Evolutionary conservation across 768 basidiomycete genomes (phyloP), one percentile per base, ranked within the genome.

Genomic region (Boletus tomentosulus): DNA sequence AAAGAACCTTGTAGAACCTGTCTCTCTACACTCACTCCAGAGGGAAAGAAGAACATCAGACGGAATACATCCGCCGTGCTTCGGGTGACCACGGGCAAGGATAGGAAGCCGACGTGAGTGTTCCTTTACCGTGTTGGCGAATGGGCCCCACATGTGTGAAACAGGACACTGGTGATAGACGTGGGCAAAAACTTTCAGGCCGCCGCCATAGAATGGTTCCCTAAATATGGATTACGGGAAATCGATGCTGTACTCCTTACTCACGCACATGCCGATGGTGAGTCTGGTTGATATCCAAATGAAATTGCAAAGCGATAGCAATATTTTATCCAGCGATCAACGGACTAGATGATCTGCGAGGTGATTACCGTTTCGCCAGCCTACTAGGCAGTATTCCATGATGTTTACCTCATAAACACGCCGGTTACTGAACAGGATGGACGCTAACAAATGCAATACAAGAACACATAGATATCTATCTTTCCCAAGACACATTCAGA

Each of bases 301-400:
- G 31, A 34, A 34, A 37, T 27, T 12, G 41, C 12, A 30, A 30
- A 27, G n/a, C 22, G 49, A 55, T 61, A 41, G 56, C 50, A 4
- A 22, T 37, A 9, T 42, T 44, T 53, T 31, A 48, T 54, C n/a
- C 39, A 78, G 92, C 93, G 6, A 90, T 92, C 75, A 92, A 92
- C 62, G 93, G 93, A 3, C 70, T 96, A 53, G 93, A 96, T 71
- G 93, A 96, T 68, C 73, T 95, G 35, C 78, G 92, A 75, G 87
- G 89, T 86, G 57, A 52, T 75, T 68, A 0, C 45, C 28, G 12
- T 34, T 56, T 53, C 13, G 19, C 19, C 19, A 19, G n/a, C n/a
- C n/a, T n/a, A n/a, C n/a, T n/a, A 28, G 19, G 12, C 35, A 44
- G 41, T 37, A 38, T 48, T 34, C 28, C 42, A 11, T 47, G 46